A percentile compares a stretch with the other conserved stretches of the same genome.
These are phyloP conservation scores for Amniculicola lignicola DNA, from an alignment of 495 filamentous ascomycete genomes.

Conservation along the genomic window DNA sequence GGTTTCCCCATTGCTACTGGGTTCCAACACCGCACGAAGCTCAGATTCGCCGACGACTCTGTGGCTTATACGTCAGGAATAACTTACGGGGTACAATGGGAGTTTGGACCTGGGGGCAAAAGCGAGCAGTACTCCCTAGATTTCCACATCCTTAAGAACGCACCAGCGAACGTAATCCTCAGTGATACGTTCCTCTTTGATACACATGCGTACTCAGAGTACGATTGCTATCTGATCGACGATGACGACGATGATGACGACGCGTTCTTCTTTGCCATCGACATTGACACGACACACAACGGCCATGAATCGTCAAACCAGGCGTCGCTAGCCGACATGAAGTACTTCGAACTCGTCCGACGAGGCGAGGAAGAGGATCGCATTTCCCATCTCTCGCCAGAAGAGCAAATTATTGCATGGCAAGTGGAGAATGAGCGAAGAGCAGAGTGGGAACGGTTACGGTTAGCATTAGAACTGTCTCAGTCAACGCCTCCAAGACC, in stretches of 20 bases:
- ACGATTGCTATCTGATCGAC: constrained; percentile 5
- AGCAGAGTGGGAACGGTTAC: too few species aligned
- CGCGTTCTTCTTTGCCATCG: constrained; percentile 6
- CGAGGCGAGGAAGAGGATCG: not conserved
- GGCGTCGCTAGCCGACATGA: not conserved
- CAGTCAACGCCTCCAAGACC: too few species aligned
- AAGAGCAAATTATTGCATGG: not conserved
- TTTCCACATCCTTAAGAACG: constrained; percentile 12
- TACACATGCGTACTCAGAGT: not conserved
- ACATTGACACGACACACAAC: too few species aligned
- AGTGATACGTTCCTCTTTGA: constrained; percentile 7
- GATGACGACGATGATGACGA: constrained; percentile 7
- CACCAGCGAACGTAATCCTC: constrained; percentile 7
- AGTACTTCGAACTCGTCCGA: not conserved
- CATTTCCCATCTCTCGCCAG: not conserved
- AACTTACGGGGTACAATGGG: not conserved
- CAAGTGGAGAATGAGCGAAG: not conserved
- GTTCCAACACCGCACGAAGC: not conserved
- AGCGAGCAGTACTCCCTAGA: not conserved
- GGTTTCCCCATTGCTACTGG: not conserved
- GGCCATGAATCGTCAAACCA: not conserved
- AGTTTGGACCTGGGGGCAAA: not conserved
- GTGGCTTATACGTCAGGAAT: constrained; percentile 5
- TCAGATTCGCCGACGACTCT: not conserved
- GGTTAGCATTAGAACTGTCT: too few species aligned